These are phyloP conservation scores for Cardamine occulta DNA, from an alignment of 345 rosid genomes.

Conservation along the genomic window DNA sequence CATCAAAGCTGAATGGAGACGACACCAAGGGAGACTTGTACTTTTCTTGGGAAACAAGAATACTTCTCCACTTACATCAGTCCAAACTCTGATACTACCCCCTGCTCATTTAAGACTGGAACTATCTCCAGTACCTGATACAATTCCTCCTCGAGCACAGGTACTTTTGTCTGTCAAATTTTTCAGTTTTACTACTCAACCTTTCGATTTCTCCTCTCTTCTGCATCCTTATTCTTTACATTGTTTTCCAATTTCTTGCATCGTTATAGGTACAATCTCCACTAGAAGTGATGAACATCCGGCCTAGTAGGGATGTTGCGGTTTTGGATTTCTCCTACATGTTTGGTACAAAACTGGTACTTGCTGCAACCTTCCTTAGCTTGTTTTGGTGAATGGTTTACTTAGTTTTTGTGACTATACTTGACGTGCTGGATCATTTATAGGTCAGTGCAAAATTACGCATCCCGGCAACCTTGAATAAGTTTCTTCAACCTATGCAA, in stretches of 20 bases:
- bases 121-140: conserved; percentile 89
- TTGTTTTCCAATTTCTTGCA: conserved; percentile 13
- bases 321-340: conserved; percentile 97
- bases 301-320: conserved; percentile 94
- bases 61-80: conserved; percentile 77
- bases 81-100: conserved; percentile 81
- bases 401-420: conserved; percentile 15
- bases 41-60: conserved; percentile 99
- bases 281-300: conserved; percentile 80
- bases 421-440: conserved; percentile 11
- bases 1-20: conserved; percentile 96
- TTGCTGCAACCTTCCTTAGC: conserved; percentile 24
- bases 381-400: conserved; percentile 22
- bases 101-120: conserved; percentile 89
- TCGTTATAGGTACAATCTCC: conserved; percentile 88
- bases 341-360: conserved; percentile 72
- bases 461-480: conserved; percentile 91
- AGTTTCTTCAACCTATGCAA: conserved; percentile 84
- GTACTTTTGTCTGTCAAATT: conserved; percentile 37
- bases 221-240: not conserved
- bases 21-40: conserved; percentile 86
- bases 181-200: not conserved
- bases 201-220: not conserved
- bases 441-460: conserved; percentile 92
- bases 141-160: conserved; percentile 99